Conservation (phyloP, 1,284 basidiomycete species). For the Fomitopsis betulina region DNA sequence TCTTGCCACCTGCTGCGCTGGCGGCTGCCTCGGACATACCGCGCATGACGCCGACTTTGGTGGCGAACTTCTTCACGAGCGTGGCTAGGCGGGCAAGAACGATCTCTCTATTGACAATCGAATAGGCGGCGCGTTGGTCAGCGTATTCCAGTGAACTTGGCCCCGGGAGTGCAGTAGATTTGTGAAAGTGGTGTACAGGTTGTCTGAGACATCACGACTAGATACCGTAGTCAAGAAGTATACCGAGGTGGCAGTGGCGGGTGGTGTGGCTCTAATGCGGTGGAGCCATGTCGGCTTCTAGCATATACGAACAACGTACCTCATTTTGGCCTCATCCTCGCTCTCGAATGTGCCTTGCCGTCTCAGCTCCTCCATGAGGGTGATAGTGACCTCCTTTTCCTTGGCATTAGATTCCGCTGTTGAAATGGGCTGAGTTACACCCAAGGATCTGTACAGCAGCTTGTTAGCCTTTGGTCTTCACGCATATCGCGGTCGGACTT, state of each 20-base stretch:
- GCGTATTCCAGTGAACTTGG: background rate
- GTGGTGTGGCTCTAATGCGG: background rate
- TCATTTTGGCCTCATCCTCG: constrained; percentile 83
- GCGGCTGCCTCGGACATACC: constrained; percentile 89
- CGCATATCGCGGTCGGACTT: background rate
- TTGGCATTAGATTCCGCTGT: constrained; percentile 68
- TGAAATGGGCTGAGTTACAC: constrained; percentile 91
- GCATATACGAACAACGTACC: constrained; percentile 50
- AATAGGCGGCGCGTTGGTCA: background rate
- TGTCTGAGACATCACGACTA: background rate
- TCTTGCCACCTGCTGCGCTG: constrained; percentile 89
- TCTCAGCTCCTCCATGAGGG: constrained; percentile 86
- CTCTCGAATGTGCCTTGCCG: constrained; percentile 88
- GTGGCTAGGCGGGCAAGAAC: constrained; percentile 89
- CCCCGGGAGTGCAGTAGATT: background rate
- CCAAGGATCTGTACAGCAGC: constrained; percentile 49
- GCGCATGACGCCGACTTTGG: constrained; percentile 70
- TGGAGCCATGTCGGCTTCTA: background rate
- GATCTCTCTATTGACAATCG: constrained; percentile 47
- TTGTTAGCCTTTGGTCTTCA: background rate
- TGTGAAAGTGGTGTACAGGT: background rate
- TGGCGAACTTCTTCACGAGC: constrained; percentile 93
- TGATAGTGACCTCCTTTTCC: constrained; percentile 80
- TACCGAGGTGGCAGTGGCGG: background rate
- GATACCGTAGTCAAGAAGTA: background rate